These are phyloP conservation scores for Simplicillium sp. DNA, from an alignment of 2,329 filamentous ascomycete species.

Conservation along the genomic window DNA sequence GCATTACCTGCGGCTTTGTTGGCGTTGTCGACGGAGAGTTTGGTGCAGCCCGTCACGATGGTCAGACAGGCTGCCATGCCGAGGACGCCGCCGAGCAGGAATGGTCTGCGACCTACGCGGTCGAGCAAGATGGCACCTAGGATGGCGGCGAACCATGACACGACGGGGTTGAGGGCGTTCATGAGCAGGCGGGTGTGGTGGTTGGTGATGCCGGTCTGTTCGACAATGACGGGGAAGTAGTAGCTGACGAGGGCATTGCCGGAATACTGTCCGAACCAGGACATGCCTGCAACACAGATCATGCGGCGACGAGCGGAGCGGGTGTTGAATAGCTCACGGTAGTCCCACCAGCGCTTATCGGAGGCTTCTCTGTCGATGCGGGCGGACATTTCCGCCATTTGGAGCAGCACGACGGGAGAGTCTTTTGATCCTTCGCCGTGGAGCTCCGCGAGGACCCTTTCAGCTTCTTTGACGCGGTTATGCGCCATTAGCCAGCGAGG, in stretches of 20 bases:
- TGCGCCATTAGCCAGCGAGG: slow-evolving; percentile 26
- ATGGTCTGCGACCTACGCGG: slow-evolving; percentile 28
- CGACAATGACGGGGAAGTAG: slow-evolving; percentile 30
- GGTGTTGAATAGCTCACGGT: slow-evolving; percentile 24
- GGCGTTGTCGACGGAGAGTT: slow-evolving; percentile 24
- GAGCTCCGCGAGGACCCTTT: slow-evolving; percentile 15
- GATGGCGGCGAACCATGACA: slow-evolving; percentile 21
- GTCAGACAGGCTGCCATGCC: slow-evolving; percentile 33
- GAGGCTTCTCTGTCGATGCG: slow-evolving; percentile 20
- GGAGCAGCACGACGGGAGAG: slow-evolving; percentile 26
- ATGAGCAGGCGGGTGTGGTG: slow-evolving; percentile 18
- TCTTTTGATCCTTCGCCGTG: slow-evolving; percentile 28
- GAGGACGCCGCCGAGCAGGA: neutral
- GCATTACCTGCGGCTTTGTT: slow-evolving; percentile 46
- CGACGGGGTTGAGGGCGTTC: slow-evolving; percentile 28
- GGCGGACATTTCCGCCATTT: slow-evolving; percentile 23
- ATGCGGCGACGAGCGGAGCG: slow-evolving; percentile 23
- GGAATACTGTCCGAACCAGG: slow-evolving; percentile 29
- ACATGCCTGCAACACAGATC: slow-evolving; percentile 21
- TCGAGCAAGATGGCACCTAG: slow-evolving; percentile 31
- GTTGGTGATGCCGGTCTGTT: slow-evolving; percentile 26
- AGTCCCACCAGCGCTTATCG: slow-evolving; percentile 30
- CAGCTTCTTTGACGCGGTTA: slow-evolving; percentile 10
- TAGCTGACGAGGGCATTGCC: slow-evolving; percentile 20
- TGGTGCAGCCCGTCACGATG: slow-evolving; percentile 40